These are phyloP conservation scores for Ophiocordyceps camponoti-saundersi DNA, from an alignment of 2,329 filamentous ascomycete genomes.

Conservation along the genomic window DNA sequence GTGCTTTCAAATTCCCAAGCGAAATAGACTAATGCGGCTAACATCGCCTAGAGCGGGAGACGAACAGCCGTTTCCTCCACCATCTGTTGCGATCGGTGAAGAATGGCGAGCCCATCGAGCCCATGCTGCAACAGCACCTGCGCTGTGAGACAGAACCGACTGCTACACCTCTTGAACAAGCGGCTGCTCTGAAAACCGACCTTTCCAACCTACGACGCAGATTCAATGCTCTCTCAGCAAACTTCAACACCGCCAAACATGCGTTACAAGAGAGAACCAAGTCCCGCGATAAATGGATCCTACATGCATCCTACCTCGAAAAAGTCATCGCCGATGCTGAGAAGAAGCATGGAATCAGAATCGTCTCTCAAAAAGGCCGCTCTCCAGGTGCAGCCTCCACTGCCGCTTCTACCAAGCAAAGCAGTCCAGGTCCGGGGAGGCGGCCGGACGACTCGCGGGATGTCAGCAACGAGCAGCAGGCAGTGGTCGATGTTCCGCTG, in stretches of 20 bases:
- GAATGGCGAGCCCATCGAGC: not conserved
- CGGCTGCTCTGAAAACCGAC: constrained; percentile 10
- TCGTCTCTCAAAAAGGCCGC: constrained; percentile 7
- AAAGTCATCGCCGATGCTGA: constrained; percentile 25
- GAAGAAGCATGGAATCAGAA: constrained; percentile 15
- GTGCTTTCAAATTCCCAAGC: not conserved
- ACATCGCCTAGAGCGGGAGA: not conserved
- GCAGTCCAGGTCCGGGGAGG: not conserved
- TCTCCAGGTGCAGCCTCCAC: not conserved
- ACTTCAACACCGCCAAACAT: constrained; percentile 22
- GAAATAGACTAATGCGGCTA: too few relatives aligned
- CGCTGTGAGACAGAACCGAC: not conserved
- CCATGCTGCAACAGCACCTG: not conserved
- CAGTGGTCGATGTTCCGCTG: constrained; percentile 5
- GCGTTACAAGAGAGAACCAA: constrained; percentile 22
- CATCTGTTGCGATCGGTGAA: not conserved
- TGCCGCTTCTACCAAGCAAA: not conserved
- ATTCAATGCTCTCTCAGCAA: constrained; percentile 21
- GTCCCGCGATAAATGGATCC: constrained; percentile 26
- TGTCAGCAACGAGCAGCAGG: not conserved
- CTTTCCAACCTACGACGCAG: constrained; percentile 20
- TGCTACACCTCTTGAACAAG: constrained; percentile 1
- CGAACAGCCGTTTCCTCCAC: not conserved
- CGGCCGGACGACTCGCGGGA: not conserved
- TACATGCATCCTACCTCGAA: constrained; percentile 24